Evolutionary conservation across 306 rosid genomes (phyloP), one percentile per base, ranked within the genome.

Genomic region (Pachyrhizus erosus): DNA sequence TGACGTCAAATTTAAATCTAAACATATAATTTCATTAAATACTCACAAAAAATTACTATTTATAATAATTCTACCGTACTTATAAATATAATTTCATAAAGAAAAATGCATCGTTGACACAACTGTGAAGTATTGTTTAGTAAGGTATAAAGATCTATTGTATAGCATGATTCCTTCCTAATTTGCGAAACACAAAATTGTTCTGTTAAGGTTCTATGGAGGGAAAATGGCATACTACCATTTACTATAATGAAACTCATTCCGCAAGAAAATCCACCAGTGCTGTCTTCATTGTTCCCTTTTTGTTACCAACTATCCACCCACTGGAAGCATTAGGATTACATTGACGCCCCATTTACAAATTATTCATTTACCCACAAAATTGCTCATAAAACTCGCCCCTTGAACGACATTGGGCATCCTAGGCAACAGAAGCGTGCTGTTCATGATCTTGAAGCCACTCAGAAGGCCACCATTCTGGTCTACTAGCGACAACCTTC

Each of bases 391-490:
- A 54, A 54, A 64, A 24, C 37, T 74, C 11, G 68, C 26, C 71
- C 77, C 69, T 33, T 73, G 74, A 85, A 84, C 21, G 40, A 33
- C 70, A 70, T 9, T 31, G 57, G 66, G 46, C 42, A 84, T 37
- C 68, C 76, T 87, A 87, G 60, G 83, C 85, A 82, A 64, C 70
- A 75, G 85, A 83, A 79, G 83, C 71, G 20, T 81, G 76, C 33
- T 84, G 86, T 9, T 76, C 86, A 78, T 78, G 81, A 62, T 79
- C 88, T 79, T 84, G 85, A 70, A 78, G 71, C 90, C 90, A 87
- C 68, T 84, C 88, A 75, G 85, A 79, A 70, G 87, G 90, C 90
- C 90, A 87, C 90, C 90, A 87, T 62, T 84, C 86, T 26, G 97
- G 94, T 78, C 89, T 89, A 61, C 82, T 46, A 51, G 91, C 87